Percentiles rank a stretch among this genome's conserved stretches.
phyloP scores from a whole-genome alignment of 2,329 filamentous ascomycete species.

The Aureobasidium sp. region DNA sequence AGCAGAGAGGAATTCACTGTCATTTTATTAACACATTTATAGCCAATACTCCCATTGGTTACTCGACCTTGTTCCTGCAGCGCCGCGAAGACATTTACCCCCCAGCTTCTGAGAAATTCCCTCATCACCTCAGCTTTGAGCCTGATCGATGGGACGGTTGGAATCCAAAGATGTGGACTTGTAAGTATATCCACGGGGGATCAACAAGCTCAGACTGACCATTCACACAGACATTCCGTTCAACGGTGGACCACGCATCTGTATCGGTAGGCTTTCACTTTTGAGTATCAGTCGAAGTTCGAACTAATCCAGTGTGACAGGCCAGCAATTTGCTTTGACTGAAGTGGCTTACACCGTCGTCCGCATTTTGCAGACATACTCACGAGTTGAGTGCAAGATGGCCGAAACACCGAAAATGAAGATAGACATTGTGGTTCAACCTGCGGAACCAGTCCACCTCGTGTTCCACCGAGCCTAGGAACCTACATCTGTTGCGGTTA shows the following conservation, averaged over 20 bases:
- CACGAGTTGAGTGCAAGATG: constrained; percentile 33
- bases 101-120: constrained; percentile 25
- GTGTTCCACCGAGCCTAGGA: not conserved
- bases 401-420: constrained; percentile 31
- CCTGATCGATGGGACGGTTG: constrained; percentile 43
- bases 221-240: constrained; percentile 31
- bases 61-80: constrained; percentile 41
- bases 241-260: constrained; percentile 41
- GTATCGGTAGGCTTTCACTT: constrained; percentile 23
- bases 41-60: constrained; percentile 36
- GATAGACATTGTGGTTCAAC: constrained; percentile 41
- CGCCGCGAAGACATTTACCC: constrained; percentile 42
- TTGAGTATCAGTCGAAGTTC: not conserved
- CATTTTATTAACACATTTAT: constrained; percentile 6
- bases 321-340: constrained; percentile 43
- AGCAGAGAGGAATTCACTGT: not conserved
- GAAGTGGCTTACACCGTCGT: constrained; percentile 42
- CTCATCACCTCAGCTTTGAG: constrained; percentile 32
- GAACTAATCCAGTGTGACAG: constrained; percentile 14
- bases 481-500: not conserved
- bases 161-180: constrained; percentile 42
- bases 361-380: constrained; percentile 36
- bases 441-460: constrained; percentile 21
- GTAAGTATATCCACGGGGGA: constrained; percentile 6
- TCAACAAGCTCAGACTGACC: not conserved